Evolutionary conservation across 305 asterid genomes (phyloP).

Genomic region (Solanum hybrid): DNA sequence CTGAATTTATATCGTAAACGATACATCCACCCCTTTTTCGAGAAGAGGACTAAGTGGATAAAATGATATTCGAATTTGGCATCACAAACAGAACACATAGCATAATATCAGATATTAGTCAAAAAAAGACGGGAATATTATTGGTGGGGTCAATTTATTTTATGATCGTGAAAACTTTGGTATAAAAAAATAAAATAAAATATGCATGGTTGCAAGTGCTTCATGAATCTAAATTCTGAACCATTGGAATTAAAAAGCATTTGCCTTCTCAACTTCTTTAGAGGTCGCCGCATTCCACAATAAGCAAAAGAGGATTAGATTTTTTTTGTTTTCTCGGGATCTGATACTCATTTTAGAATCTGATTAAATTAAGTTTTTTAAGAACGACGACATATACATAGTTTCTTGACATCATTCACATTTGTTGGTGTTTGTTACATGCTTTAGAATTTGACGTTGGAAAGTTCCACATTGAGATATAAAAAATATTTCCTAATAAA

Average conservation of each 20-base stretch:
- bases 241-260: not conserved
- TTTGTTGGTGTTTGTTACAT: not conserved
- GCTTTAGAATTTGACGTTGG: not conserved
- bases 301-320: not conserved
- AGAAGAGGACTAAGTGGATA: not conserved
- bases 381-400: not conserved
- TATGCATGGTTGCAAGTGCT: not conserved
- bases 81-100: not conserved
- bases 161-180: not conserved
- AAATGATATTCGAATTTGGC: not conserved
- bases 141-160: not conserved
- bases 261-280: not conserved
- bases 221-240: not conserved
- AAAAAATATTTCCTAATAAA: not conserved
- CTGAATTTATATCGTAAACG: accelerated
- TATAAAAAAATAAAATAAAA: not conserved
- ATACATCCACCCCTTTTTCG: not conserved
- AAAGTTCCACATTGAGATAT: no score
- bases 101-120: not conserved
- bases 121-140: not conserved
- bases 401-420: not conserved
- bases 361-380: not conserved
- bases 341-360: accelerated
- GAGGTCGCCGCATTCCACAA: not conserved
- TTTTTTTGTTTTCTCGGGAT: not conserved